Evolutionary conservation across 345 rosid genomes (phyloP).

Genomic region (Gossypium longicalyx): DNA sequence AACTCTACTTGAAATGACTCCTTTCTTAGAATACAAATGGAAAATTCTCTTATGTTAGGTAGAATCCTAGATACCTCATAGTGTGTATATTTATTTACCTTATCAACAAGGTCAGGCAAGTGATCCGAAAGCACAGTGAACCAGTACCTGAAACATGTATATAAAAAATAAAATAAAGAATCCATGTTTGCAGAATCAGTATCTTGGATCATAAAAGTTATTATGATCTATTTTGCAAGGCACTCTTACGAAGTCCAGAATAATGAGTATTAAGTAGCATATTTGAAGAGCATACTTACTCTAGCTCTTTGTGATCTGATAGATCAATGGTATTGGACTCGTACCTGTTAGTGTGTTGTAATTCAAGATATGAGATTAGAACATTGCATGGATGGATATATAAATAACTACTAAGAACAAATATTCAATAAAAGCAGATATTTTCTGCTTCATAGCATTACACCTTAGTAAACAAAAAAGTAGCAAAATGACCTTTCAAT

Average conservation of each 20-base stretch:
- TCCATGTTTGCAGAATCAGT: conserved; percentile 4
- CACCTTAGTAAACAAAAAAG: too few relatives aligned
- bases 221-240: neutral
- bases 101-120: conserved; percentile 89
- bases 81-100: conserved; percentile 44
- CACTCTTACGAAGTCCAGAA: neutral
- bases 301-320: conserved; percentile 74
- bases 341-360: conserved; percentile 47
- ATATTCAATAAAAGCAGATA: neutral
- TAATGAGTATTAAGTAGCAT: neutral
- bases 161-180: conserved; percentile 14
- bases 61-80: neutral
- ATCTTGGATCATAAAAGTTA: neutral
- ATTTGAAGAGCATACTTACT: conserved; percentile 50
- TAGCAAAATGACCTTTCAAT: neutral
- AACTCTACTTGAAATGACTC: neutral
- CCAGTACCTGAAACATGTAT: conserved; percentile 69
- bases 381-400: neutral
- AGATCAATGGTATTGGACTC: conserved; percentile 97
- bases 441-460: too few relatives aligned
- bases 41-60: neutral
- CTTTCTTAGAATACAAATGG: neutral
- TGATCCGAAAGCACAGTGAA: conserved; percentile 87
- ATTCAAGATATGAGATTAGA: neutral
- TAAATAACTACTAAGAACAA: neutral